phyloP scores from a whole-genome alignment of 495 filamentous ascomycete genomes.

The Neurospora sp. region DNA sequence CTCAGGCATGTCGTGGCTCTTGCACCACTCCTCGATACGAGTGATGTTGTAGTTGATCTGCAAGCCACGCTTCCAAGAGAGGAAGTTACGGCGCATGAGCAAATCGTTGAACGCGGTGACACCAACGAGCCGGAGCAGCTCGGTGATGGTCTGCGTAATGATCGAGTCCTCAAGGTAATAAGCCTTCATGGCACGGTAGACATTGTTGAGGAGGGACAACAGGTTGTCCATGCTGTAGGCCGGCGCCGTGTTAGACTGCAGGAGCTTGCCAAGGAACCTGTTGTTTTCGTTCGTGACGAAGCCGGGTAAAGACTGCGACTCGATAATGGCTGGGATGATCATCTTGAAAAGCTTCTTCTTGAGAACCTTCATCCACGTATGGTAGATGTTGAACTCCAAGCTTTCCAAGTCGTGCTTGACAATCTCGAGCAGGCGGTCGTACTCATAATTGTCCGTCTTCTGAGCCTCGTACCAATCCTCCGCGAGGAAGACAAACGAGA shows the following conservation, averaged over 20 bases:
- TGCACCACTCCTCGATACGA: slow-evolving; percentile 99
- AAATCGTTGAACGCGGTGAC: slow-evolving; percentile 99
- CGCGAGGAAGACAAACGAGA: slow-evolving; percentile 97
- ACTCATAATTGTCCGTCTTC: slow-evolving; percentile 98
- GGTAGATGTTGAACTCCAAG: slow-evolving; percentile 99
- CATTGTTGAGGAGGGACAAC: slow-evolving; percentile 89
- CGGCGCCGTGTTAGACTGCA: slow-evolving; percentile 76
- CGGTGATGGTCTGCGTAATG: slow-evolving; percentile 87
- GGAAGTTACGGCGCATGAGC: slow-evolving; percentile 94
- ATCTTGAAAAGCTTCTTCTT: slow-evolving; percentile 99
- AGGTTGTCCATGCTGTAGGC: slow-evolving; percentile 99
- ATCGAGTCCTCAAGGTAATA: slow-evolving; percentile 96
- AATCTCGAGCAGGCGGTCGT: slow-evolving; percentile 94
- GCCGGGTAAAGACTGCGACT: slow-evolving; percentile 94
- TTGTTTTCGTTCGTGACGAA: slow-evolving; percentile 98
- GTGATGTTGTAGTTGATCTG: slow-evolving; percentile 99
- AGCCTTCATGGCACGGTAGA: slow-evolving; percentile 95
- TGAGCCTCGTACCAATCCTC: slow-evolving; percentile 99
- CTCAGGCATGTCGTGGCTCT: slow-evolving; percentile 99
- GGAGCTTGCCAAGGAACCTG: slow-evolving; percentile 91
- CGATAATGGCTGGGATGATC: slow-evolving; percentile 98
- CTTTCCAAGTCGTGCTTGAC: slow-evolving; percentile 98
- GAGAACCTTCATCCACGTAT: slow-evolving; percentile 99
- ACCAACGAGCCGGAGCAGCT: slow-evolving; percentile 86
- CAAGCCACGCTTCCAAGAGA: slow-evolving; percentile 97